Evolutionary conservation across 148 eudicot genomes (phyloP), one percentile per base, ranked within the genome.

Genomic region (Vaccinium darrowii): DNA sequence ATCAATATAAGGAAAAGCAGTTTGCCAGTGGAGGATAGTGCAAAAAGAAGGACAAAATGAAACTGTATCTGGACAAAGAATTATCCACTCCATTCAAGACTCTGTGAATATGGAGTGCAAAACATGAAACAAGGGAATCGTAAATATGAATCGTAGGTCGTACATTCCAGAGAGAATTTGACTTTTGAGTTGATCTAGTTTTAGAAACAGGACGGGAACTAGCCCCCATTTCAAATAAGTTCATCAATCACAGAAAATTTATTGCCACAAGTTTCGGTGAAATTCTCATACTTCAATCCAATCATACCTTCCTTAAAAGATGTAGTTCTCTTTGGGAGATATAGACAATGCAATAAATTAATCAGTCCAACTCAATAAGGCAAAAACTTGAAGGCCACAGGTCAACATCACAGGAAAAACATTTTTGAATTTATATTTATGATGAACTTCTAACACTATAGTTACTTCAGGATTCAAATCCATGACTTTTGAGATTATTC

Each of bases 41-140:
- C 57, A 50, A n/a, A 27, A 49, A 21, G 25, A 30, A 30, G 25
- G 54, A 11, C 23, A 76, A 76, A 49, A 49, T 76, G 54, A 76
- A 76, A 49, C 78, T 14, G 7, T 75, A 73, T 3, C n/a, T 8
- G 27, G 79, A 49, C 30, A 75, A 21, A 19, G 27, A 47, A 39
- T 76, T 14, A 43, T 9, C 53, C 79, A 19, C 51, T 76, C 79
- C 79, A 76, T 76, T 43, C 78, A 76, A 49, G 30, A 47, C 27
- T 76, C 51, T 39, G 23, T 39, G 23, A 75, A 19, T 75, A 75
- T 16, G 27, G 49, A 75, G 52, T 43, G 25, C 54, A 39, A 8
- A 8, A 43, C 47, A 21, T 39, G 23, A 39, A 43, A 47, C 49
- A 47, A 43, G 52, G 25, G 49, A 7, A 19, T 33, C 5, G 5